Base-by-base conservation (phyloP, 2,329 filamentous ascomycete species). In the Aspergillus sp. region DNA sequence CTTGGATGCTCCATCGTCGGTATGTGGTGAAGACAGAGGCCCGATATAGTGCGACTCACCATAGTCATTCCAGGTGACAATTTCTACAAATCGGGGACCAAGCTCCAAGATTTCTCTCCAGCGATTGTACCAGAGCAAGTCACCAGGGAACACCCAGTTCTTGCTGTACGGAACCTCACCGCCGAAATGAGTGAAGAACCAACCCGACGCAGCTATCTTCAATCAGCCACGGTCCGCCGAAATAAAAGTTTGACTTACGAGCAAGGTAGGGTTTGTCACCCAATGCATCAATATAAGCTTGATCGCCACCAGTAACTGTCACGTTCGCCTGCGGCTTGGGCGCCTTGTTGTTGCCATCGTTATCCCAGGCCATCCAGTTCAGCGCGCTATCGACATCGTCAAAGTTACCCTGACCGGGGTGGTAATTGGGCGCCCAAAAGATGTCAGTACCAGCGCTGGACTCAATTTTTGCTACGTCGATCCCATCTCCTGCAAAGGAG, bases 11-110 rank as follows among this genome's bases (percentile, higher is more conserved):
- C 77, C 76, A 47, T 77, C 74, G 23, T 77, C 73, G 3, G 67
- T 76, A 57, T 73, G 73, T 7, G 75, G 74, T 8, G 78, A 81
- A 15, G 74, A 75, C 22, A 84, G 69, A 1, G 82, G 83, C 0
- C 81, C 82, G 19, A 85, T 77, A 66, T 86, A 85, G 66, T 86
- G 84, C 17, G 80, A 83, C 67, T 86, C 84, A 38, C 84, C 84
- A 53, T 82, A 85, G 68, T 86, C 80, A 54, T 82, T 82, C 80
- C 80, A 82, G 6, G 79, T 79, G 11, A 81, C 70, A 48, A 82
- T 80, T 61, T 82, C 76, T 6, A 86, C 71, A 60, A 83, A 84
- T 4, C 79, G 76, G 17, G 83, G 82, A 17, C 77, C 72, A n/a
- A 82, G 66, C 7, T 69, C 66, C 11, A 84, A 64, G 22, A 84